Conservation (phyloP, 2,329 filamentous ascomycete species). For the Thelonectria discophora region DNA sequence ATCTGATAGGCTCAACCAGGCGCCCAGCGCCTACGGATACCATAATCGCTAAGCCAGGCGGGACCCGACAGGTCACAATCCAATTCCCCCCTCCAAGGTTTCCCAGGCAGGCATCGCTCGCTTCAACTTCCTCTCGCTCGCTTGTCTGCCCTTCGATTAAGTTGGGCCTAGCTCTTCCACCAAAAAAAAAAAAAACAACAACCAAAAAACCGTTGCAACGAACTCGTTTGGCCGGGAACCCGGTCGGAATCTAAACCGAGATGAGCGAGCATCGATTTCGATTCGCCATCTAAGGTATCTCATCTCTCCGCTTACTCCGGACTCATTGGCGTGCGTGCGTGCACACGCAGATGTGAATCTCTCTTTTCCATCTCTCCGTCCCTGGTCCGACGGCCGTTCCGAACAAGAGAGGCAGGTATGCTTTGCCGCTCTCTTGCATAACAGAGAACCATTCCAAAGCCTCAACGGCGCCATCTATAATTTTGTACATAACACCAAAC, state of each 20-base stretch:
- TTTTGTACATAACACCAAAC: background rate
- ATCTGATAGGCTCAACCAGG: constrained; percentile 18
- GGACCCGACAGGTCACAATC: background rate
- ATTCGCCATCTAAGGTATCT: too few species aligned
- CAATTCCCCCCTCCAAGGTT: too few species aligned
- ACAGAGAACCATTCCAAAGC: constrained; percentile 12
- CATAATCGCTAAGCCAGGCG: constrained; percentile 2
- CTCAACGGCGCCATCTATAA: constrained; percentile 5
- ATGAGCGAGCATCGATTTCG: too few species aligned
- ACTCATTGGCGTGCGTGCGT: too few species aligned
- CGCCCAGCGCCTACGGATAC: constrained; percentile 10
- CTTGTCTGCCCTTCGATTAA: background rate
- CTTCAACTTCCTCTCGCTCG: background rate
- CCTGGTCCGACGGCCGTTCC: constrained; percentile 5
- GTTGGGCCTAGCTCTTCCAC: background rate
- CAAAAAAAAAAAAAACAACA: too few species aligned
- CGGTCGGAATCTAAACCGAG: constrained; percentile 1
- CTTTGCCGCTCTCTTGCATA: constrained; percentile 18
- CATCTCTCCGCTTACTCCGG: too few species aligned
- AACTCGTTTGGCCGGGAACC: background rate
- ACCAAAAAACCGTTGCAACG: background rate
- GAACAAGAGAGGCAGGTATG: constrained; percentile 5
- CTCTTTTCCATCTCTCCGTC: background rate
- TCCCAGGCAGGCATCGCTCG: background rate
- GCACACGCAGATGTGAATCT: background rate